These are phyloP conservation scores for Mycena haematopus DNA, from an alignment of 768 basidiomycete genomes.

Conservation along the genomic window DNA sequence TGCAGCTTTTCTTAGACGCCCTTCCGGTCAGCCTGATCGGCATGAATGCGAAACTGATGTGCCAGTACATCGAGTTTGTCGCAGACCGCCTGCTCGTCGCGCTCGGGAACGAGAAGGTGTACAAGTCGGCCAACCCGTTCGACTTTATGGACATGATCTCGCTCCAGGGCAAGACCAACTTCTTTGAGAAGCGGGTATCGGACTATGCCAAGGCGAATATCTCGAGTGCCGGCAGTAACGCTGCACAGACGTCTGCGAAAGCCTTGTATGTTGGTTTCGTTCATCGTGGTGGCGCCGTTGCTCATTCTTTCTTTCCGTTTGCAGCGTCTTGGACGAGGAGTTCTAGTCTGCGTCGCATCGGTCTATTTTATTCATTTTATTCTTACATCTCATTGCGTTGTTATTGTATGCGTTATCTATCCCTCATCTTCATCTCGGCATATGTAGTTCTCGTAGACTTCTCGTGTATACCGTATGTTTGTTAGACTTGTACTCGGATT, in stretches of 20 bases:
- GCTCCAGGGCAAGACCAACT: constrained; percentile 81
- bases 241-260: constrained; percentile 36
- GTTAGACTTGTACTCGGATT: too few relatives aligned
- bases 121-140: constrained; percentile 55
- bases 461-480: constrained; percentile 14
- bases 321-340: constrained; percentile 43
- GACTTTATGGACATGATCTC: constrained; percentile 83
- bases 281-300: constrained; percentile 10
- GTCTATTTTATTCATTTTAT: constrained; percentile 4
- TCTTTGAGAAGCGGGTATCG: constrained; percentile 82
- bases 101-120: constrained; percentile 72
- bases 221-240: constrained; percentile 45
- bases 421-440: constrained; percentile 7
- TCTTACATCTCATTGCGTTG: constrained; percentile 16
- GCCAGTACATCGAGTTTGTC: constrained; percentile 74
- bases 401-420: constrained; percentile 23
- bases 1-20: constrained; percentile 53
- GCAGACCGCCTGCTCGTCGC: constrained; percentile 75
- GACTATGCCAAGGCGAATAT: constrained; percentile 72
- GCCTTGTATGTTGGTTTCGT: constrained; percentile 38
- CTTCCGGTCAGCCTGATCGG: constrained; percentile 73
- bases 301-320: constrained; percentile 19
- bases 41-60: constrained; percentile 76
- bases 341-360: constrained; percentile 32
- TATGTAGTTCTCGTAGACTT: constrained; percentile 16